Evolutionary conservation across 1,139 yeast genomes (phyloP).

Genomic region (Blastobotrys apis): DNA sequence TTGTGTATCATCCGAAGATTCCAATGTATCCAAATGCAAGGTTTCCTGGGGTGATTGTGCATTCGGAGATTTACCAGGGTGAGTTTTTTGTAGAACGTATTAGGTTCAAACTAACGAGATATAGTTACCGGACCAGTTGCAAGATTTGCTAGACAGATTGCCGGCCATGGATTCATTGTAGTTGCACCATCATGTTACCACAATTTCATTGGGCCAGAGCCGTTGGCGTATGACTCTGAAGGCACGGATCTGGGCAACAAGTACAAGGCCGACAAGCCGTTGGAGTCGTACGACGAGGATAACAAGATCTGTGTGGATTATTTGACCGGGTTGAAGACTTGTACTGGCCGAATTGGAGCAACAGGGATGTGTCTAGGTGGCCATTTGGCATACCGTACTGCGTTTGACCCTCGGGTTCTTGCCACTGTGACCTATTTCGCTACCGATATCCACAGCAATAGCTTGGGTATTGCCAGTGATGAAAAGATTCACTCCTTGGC

Average conservation of each 20-base stretch:
- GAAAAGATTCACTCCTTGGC: conserved; percentile 54
- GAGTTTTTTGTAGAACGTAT: conserved; percentile 35
- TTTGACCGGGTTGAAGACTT: conserved; percentile 52
- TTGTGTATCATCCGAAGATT: conserved; percentile 62
- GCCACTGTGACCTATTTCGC: conserved; percentile 78
- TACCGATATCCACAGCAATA: conserved; percentile 68
- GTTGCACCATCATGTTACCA: conserved; percentile 78
- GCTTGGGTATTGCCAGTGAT: conserved; percentile 57
- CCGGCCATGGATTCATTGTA: conserved; percentile 74
- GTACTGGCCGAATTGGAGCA: conserved; percentile 72
- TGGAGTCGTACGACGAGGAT: conserved; percentile 75
- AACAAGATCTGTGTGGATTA: conserved; percentile 60
- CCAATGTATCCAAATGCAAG: conserved; percentile 69
- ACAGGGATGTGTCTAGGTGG: conserved; percentile 91
- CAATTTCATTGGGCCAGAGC: conserved; percentile 58
- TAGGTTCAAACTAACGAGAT: neutral
- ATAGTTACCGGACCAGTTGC: conserved; percentile 57
- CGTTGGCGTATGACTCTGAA: conserved; percentile 63
- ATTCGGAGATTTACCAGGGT: conserved; percentile 70
- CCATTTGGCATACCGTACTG: conserved; percentile 71
- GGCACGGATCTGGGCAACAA: conserved; percentile 75
- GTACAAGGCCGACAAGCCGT: conserved; percentile 62
- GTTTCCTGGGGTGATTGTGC: conserved; percentile 76
- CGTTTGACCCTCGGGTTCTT: conserved; percentile 58
- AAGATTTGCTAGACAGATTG: conserved; percentile 71